Percentiles rank a stretch among this genome's conserved stretches.
Conservation (phyloP, 805 yeast species). For the Candida takata region DNA sequence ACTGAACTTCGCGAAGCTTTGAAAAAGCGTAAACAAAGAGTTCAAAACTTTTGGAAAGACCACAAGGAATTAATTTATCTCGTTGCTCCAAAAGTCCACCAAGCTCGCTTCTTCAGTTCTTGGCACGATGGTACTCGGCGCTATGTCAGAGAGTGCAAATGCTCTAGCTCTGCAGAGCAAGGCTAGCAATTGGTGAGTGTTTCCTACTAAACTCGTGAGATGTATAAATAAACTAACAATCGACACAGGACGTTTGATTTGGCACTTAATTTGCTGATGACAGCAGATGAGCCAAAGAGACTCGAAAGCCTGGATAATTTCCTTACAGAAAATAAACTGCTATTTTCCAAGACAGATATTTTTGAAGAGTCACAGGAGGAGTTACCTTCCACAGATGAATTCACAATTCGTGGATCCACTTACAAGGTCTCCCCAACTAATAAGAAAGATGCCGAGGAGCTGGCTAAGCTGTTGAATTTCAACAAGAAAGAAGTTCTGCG, state of each 20-base stretch:
- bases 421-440: conserved; percentile 30
- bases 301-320: conserved; percentile 14
- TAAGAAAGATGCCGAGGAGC: conserved; percentile 32
- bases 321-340: conserved; percentile 8
- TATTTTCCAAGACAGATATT: conserved; percentile 10
- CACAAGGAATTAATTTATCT: background rate
- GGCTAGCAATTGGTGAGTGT: background rate
- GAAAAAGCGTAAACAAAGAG: conserved; percentile 1
- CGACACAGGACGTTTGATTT: conserved; percentile 20
- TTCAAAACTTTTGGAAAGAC: too few relatives aligned
- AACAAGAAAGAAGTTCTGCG: conserved; percentile 43
- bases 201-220: too few relatives aligned
- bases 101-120: background rate
- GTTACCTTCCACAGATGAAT: conserved; percentile 16
- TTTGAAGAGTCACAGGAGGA: conserved; percentile 3
- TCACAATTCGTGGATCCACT: conserved; percentile 35
- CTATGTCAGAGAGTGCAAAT: too few relatives aligned
- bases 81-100: background rate
- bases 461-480: conserved; percentile 33
- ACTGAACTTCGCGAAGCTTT: too few relatives aligned
- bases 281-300: conserved; percentile 11
- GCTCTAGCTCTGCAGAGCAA: background rate
- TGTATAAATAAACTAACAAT: conserved; percentile 11
- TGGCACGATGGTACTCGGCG: too few relatives aligned
- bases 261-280: conserved; percentile 16